Evolutionary conservation across 1,284 basidiomycete species (phyloP), one percentile per base, ranked within the genome.

Genomic region (Cryptococcus maquisensis): DNA sequence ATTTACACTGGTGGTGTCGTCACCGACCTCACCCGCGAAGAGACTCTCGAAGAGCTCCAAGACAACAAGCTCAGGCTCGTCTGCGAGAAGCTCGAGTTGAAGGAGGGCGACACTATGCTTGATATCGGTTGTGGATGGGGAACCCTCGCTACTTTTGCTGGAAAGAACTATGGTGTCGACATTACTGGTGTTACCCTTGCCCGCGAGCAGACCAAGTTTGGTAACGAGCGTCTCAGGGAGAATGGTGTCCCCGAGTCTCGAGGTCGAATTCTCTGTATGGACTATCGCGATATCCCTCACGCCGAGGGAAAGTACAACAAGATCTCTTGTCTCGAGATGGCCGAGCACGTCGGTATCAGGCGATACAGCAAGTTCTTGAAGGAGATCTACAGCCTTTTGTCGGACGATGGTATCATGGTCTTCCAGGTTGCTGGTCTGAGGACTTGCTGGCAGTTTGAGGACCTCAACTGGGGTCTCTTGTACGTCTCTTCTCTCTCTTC

Each of bases 41-140:
- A 98, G 77, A 86, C 90, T 15, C 84, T 98, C 53, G 96, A 99
- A 74, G 83, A 95, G 69, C 84, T 99, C 38, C 96, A 99, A 80
- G 95, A 98, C 78, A 99, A 98, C 83, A 98, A 98, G 77, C 85
- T 98, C 60, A 86, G 86, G 38, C 79, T 96, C 59, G 94, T 98
- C 37, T 98, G 95, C 80, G 88, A 87, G 69, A 98, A 98, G 78
- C 85, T 99, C 61, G 82, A 87, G 72, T 83, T 98, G 54, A 80
- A 96, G 71, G 84, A 89, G 23, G 81, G 81, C 0, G 91, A 94
- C 76, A 82, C 84, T 60, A 81, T 98, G 36, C 85, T 98, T 54
- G 83, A 84, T 73, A 90, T 97, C 62, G 95, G 95, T 36, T 98
- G 96, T 73, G 96, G 96, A 48, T 98, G 95, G 96, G 96, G 95